Base-by-base conservation (phyloP, 2,329 filamentous ascomycete species). In the Aspergillus pseudoglaucus region DNA sequence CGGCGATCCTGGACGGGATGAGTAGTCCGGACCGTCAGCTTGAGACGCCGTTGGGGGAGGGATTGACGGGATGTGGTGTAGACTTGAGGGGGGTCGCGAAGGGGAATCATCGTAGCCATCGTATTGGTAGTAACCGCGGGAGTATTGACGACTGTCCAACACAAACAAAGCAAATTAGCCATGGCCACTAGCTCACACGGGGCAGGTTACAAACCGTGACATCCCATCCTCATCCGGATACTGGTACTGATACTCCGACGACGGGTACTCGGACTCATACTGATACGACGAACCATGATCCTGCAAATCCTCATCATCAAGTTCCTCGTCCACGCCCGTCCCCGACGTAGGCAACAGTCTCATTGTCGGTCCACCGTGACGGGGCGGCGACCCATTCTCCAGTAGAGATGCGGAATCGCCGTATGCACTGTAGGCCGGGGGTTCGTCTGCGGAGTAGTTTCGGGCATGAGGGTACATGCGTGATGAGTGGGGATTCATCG, bases 21-120 rank as follows among this genome's bases (percentile, higher is more conserved):
- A 61, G 47, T 68, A 70, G 1, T 67, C 64, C n/a, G 65, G 61
- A 3, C 58, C 55, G 45, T 69, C 67, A 41, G 61, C 56, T 10
- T 59, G 50, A 1, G 62, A 66, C 18, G 58, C 62, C 12, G 66
- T 56, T 5, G 70, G 69, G 14, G 68, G 67, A 4, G 70, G 66
- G 15, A 75, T 69, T 39, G 59, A 67, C 2, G 72, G 71, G 4
- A 63, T 60, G 41, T 65, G 65, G 18, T 68, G 65, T 12, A 75
- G 56, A 45, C 71, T 70, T 18, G 73, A 75, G 3, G 68, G 53
- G 2, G 71, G 68, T 45, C 70, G 66, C 3, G 72, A 68, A 25
- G 60, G 61, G 8, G 56, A 55, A 51, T 62, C 55, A 9, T 49
- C 51, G 10, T 37, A 27, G 8, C 37, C 32, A 8, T 53, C 51